Percentiles rank a stretch among this genome's conserved stretches.
phyloP scores from a whole-genome alignment of 164 flowering plant genomes.

The Sextonia rubra region DNA sequence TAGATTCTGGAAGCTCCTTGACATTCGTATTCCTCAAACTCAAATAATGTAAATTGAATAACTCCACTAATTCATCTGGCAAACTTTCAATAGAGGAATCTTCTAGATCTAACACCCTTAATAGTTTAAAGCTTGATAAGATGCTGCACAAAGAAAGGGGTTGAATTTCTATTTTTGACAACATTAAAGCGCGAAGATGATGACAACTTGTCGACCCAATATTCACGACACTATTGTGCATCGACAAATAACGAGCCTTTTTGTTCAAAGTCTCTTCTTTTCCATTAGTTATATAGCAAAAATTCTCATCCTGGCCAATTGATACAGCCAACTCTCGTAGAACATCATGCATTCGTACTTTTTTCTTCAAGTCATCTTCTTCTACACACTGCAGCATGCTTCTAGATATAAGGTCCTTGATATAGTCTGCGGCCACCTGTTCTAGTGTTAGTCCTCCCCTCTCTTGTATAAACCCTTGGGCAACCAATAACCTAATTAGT shows the following conservation, averaged over 20 bases:
- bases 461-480: slow-evolving; percentile 18
- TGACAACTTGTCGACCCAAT: background rate
- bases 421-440: slow-evolving; percentile 4
- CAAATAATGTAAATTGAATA: background rate
- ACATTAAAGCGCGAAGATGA: background rate
- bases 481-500: slow-evolving; percentile 22
- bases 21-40: background rate
- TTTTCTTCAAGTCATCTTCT: too few relatives aligned
- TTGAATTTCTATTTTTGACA: background rate
- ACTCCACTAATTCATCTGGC: background rate
- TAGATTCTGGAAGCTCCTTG: background rate
- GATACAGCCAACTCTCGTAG: slow-evolving; percentile 13
- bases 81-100: background rate
- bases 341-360: slow-evolving; percentile 14
- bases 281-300: background rate
- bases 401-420: slow-evolving; percentile 8
- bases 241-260: slow-evolving; percentile 2
- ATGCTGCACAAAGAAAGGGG: background rate
- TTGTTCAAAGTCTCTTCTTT: background rate
- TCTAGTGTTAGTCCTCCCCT: background rate
- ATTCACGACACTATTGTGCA: background rate
- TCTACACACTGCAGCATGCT: slow-evolving; percentile 8
- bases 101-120: background rate
- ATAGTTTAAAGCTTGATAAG: background rate
- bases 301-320: slow-evolving; percentile 2